Evolutionary conservation across 345 rosid species (phyloP).

Genomic region (Melastoma malabathricum): DNA sequence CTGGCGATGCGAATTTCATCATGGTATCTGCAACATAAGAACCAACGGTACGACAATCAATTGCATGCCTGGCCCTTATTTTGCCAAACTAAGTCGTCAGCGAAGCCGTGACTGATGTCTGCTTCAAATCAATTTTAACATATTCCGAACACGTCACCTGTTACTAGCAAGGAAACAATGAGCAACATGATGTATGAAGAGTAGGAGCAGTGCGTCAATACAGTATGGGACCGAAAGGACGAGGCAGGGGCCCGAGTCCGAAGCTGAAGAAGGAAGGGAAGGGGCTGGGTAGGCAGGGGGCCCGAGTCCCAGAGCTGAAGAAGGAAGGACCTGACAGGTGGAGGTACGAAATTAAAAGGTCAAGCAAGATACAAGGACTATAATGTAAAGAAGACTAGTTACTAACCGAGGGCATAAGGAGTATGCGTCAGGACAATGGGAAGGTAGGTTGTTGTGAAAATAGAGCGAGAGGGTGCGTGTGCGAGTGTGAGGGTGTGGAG

Average conservation of each 20-base stretch:
- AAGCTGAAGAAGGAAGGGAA: slow-evolving; percentile 29
- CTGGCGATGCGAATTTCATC: slow-evolving; percentile 99
- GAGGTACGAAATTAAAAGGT: too few species aligned
- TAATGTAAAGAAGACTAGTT: too few species aligned
- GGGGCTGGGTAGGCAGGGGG: too few species aligned
- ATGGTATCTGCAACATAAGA: slow-evolving; percentile 49
- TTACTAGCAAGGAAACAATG: slow-evolving; percentile 74
- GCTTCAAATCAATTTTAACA: slow-evolving; percentile 30
- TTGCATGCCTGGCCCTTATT: slow-evolving; percentile 49
- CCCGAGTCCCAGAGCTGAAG: too few species aligned
- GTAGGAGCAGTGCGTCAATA: too few species aligned
- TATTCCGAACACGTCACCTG: slow-evolving; percentile 51
- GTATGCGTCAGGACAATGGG: too few species aligned
- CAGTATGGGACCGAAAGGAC: slow-evolving; percentile 64
- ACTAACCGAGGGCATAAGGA: too few species aligned
- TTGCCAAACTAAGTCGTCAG: slow-evolving; percentile 74
- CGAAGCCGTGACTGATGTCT: slow-evolving; percentile 79
- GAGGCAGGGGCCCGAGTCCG: slow-evolving; percentile 27
- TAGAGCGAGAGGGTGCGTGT: too few species aligned
- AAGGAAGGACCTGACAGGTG: too few species aligned
- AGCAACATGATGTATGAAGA: slow-evolving; percentile 55
- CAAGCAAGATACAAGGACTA: too few species aligned
- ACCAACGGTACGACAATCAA: not conserved
- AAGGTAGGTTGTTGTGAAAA: too few species aligned
- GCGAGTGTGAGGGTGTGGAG: too few species aligned